phyloP scores from a whole-genome alignment of 192 early-diverging fungal species.

The Coemansia sp. region DNA sequence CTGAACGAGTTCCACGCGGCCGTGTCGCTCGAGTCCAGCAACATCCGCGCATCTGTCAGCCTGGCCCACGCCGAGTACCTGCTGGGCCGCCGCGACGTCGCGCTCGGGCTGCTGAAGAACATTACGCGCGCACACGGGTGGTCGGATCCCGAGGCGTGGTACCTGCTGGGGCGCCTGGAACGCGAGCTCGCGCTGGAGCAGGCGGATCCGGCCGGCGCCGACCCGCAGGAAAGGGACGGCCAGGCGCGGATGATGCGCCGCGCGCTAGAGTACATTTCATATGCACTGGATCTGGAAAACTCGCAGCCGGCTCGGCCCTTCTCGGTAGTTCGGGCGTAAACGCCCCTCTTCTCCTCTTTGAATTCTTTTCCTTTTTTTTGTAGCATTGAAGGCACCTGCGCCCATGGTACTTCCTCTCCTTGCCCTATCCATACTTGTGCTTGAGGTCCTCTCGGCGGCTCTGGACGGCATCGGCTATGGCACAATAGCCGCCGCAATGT shows the following conservation, averaged over 20 bases:
- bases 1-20: constrained; percentile 48
- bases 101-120: constrained; percentile 45
- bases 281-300: constrained; percentile 45
- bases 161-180: constrained; percentile 46
- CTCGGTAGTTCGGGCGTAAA: constrained; percentile 12
- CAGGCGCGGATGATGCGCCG: constrained; percentile 14
- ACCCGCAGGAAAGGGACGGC: not conserved
- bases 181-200: constrained; percentile 40
- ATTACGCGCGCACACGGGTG: constrained; percentile 44
- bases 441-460: constrained; percentile 59
- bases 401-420: constrained; percentile 46
- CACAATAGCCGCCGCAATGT: constrained; percentile 34
- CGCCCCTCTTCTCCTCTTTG: not conserved
- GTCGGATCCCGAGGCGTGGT: constrained; percentile 51
- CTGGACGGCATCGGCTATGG: constrained; percentile 53
- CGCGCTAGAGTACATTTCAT: constrained; percentile 31
- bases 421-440: constrained; percentile 51
- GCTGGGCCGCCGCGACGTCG: constrained; percentile 40
- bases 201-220: not conserved
- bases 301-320: constrained; percentile 43
- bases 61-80: constrained; percentile 40
- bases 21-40: constrained; percentile 31
- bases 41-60: constrained; percentile 37
- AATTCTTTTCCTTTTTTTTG: not conserved
- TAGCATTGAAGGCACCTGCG: not conserved